Conservation (phyloP, 495 filamentous ascomycete genomes). For the Talaromyces proteolyticus region DNA sequence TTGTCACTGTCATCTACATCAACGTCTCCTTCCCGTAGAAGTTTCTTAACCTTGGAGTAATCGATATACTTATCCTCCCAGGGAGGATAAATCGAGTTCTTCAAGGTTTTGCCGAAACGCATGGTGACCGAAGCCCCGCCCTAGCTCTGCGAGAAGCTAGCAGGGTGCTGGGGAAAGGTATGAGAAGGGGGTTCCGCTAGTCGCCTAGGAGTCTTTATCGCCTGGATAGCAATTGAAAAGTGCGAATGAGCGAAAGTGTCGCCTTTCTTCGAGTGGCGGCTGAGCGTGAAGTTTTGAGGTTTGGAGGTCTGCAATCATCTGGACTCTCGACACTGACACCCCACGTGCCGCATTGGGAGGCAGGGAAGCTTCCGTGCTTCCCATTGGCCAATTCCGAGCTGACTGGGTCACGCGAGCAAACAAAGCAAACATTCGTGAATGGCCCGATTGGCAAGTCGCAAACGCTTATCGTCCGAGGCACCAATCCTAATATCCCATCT, state of each 20-base stretch:
- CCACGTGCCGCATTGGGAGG: not conserved
- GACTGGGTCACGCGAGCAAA: no score
- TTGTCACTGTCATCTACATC: constrained; percentile 45
- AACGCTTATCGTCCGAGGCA: no score
- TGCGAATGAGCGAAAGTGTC: no score
- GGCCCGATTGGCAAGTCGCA: no score
- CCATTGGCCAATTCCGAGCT: not conserved
- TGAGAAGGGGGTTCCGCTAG: no score
- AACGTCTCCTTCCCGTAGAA: constrained; percentile 66
- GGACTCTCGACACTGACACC: no score
- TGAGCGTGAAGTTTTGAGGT: no score
- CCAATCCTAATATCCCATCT: no score
- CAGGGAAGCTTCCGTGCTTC: not conserved
- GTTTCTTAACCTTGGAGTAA: constrained; percentile 83
- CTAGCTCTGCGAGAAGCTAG: not conserved
- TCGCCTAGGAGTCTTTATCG: no score
- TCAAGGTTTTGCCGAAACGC: constrained; percentile 88
- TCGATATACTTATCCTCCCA: constrained; percentile 95
- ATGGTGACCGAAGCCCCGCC: constrained; percentile 42
- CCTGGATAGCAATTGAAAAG: no score
- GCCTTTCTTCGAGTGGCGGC: no score
- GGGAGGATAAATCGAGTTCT: constrained; percentile 71
- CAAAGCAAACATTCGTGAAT: not conserved
- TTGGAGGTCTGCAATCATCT: no score
- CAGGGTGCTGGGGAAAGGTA: not conserved